These are phyloP conservation scores for Actinomortierella ambigua DNA, from an alignment of 371 early-diverging fungal genomes.

Conservation along the genomic window DNA sequence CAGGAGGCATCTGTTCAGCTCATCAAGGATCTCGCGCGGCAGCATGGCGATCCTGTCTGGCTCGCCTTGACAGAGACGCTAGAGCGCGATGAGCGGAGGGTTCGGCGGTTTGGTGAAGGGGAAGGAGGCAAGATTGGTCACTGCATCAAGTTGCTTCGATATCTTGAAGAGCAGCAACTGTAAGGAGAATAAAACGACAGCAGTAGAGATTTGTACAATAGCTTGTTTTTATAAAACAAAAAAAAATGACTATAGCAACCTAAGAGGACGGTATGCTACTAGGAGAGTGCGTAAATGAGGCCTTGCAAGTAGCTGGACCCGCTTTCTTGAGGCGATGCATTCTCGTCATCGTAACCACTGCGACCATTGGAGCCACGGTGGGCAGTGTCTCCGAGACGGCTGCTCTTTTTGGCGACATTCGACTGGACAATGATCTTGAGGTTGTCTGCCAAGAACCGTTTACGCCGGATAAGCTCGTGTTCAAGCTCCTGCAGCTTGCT, in stretches of 20 bases:
- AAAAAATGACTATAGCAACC: not conserved
- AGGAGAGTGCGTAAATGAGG: constrained; percentile 27
- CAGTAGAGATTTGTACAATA: too few relatives aligned
- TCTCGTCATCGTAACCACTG: not conserved
- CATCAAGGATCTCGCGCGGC: constrained; percentile 33
- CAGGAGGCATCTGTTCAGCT: constrained; percentile 22
- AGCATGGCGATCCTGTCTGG: constrained; percentile 43
- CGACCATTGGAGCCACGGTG: not conserved
- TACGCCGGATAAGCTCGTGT: constrained; percentile 26
- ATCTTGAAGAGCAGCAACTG: too few relatives aligned
- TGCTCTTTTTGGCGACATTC: constrained; percentile 29
- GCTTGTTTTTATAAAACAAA: too few relatives aligned
- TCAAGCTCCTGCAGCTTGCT: constrained; percentile 31
- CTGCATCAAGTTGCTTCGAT: too few relatives aligned
- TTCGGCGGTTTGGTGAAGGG: not conserved
- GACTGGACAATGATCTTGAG: constrained; percentile 29
- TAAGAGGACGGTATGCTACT: not conserved
- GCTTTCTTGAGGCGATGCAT: constrained; percentile 8
- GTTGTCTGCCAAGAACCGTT: constrained; percentile 31
- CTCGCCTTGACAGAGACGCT: constrained; percentile 15
- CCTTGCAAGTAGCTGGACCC: constrained; percentile 36
- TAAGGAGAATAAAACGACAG: too few relatives aligned
- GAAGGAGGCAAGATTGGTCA: not conserved
- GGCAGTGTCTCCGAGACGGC: not conserved
- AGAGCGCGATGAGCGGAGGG: not conserved